Conservation (phyloP, 2,329 filamentous ascomycete genomes). For the Piedraia hortae region DNA sequence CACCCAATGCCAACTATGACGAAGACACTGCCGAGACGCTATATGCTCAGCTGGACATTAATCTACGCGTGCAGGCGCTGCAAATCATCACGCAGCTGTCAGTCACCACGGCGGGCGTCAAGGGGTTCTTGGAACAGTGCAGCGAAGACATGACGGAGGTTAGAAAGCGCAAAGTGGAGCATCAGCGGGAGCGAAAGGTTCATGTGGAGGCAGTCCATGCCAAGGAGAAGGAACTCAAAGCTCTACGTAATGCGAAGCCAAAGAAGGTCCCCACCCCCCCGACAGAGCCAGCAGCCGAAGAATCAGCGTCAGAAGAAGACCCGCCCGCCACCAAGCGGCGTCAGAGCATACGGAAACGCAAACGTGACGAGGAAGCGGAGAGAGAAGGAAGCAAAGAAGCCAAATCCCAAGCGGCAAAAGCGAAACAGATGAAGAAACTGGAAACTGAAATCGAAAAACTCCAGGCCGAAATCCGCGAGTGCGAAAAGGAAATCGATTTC, state of each 20-base stretch:
- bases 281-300: constrained; percentile 21
- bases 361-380: constrained; percentile 30
- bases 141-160: constrained; percentile 83
- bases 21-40: constrained; percentile 43
- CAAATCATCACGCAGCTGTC: constrained; percentile 71
- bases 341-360: constrained; percentile 32
- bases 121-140: constrained; percentile 74
- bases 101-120: constrained; percentile 59
- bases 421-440: constrained; percentile 69
- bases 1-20: constrained; percentile 45
- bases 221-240: constrained; percentile 22
- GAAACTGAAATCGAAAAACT: constrained; percentile 74
- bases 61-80: constrained; percentile 50
- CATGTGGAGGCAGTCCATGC: constrained; percentile 26
- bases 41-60: constrained; percentile 56
- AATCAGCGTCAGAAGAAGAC: constrained; percentile 38
- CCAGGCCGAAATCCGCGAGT: constrained; percentile 49
- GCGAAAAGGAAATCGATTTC: constrained; percentile 59
- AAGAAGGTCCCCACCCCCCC: constrained; percentile 42
- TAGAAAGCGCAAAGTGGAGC: constrained; percentile 85
- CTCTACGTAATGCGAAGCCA: constrained; percentile 39
- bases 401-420: constrained; percentile 38
- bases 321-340: constrained; percentile 27
- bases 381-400: constrained; percentile 27
- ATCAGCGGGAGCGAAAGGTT: constrained; percentile 45